Evolutionary conservation across 164 flowering plant species (phyloP).

Genomic region (Litsea cubeba): DNA sequence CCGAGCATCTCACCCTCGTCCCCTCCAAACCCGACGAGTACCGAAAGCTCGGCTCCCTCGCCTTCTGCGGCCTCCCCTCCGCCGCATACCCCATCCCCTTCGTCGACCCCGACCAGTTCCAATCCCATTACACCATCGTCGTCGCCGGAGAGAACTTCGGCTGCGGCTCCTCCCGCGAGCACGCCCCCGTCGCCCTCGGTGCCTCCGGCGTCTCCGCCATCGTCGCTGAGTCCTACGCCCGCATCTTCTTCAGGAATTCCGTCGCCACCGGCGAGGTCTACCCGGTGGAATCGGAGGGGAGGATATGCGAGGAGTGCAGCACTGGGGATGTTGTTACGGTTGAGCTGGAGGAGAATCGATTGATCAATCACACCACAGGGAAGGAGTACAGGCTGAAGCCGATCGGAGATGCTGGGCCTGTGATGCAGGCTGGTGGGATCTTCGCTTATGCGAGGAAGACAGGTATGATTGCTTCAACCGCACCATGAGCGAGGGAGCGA

Average conservation of each 20-base stretch:
- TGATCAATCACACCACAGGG: conserved; percentile 86
- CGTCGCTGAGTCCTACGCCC: conserved; percentile 91
- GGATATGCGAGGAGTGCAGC: conserved; percentile 78
- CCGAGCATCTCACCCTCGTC: conserved; percentile 90
- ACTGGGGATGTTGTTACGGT: conserved; percentile 84
- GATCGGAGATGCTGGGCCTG: conserved; percentile 96
- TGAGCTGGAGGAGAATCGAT: conserved; percentile 49
- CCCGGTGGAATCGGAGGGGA: conserved; percentile 77
- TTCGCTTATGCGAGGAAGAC: conserved; percentile 87
- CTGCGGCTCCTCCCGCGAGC: conserved; percentile 95
- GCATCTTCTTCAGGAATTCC: conserved; percentile 91
- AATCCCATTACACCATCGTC: conserved; percentile 59
- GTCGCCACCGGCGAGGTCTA: conserved; percentile 93
- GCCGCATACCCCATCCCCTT: conserved; percentile 52
- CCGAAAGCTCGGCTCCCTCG: conserved; percentile 83
- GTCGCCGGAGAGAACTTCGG: conserved; percentile 91
- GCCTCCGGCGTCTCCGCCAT: conserved; percentile 81
- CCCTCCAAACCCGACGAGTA: conserved; percentile 94
- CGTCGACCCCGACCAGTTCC: conserved; percentile 46
- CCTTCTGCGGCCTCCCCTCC: conserved; percentile 74
- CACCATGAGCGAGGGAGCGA: background rate
- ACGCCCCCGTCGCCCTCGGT: conserved; percentile 96
- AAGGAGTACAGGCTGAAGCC: conserved; percentile 85
- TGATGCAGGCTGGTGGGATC: conserved; percentile 94
- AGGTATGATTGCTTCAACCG: conserved; percentile 71